Conservation (phyloP, 768 basidiomycete species). For the Serendipita sp. region DNA sequence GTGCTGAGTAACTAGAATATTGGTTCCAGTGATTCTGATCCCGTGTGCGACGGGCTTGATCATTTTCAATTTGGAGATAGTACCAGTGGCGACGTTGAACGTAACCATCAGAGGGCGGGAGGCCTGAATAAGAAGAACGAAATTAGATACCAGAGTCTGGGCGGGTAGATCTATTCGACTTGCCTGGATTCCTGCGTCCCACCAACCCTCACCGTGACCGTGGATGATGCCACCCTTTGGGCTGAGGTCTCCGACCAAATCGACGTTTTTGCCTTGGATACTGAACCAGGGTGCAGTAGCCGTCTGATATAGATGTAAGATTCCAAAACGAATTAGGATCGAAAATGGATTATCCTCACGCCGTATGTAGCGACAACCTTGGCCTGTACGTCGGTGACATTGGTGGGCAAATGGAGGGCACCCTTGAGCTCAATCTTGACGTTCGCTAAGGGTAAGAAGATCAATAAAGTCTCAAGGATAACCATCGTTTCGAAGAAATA, state of each 20-base stretch:
- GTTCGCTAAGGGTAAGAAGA: slow-evolving; percentile 14
- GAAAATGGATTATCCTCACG: neutral
- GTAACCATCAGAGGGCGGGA: slow-evolving; percentile 30
- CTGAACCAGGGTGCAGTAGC: slow-evolving; percentile 29
- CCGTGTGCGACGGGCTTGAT: slow-evolving; percentile 28
- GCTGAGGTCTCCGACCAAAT: slow-evolving; percentile 25
- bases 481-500: too few relatives aligned
- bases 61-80: slow-evolving; percentile 24
- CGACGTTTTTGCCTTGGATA: slow-evolving; percentile 26
- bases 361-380: slow-evolving; percentile 21
- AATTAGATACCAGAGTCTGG: neutral
- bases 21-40: slow-evolving; percentile 18
- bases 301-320: neutral
- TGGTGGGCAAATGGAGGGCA: slow-evolving; percentile 28
- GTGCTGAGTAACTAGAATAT: slow-evolving; percentile 25
- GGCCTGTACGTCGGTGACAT: slow-evolving; percentile 27
- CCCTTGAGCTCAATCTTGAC: slow-evolving; percentile 28
- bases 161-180: slow-evolving; percentile 10
- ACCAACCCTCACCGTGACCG: slow-evolving; percentile 34
- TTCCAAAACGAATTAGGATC: neutral
- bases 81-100: slow-evolving; percentile 31
- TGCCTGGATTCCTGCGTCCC: slow-evolving; percentile 29
- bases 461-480: neutral
- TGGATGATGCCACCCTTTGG: slow-evolving; percentile 27
- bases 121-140: neutral